Base-by-base conservation (phyloP, 2,329 filamentous ascomycete species). In the Fusarium poae region DNA sequence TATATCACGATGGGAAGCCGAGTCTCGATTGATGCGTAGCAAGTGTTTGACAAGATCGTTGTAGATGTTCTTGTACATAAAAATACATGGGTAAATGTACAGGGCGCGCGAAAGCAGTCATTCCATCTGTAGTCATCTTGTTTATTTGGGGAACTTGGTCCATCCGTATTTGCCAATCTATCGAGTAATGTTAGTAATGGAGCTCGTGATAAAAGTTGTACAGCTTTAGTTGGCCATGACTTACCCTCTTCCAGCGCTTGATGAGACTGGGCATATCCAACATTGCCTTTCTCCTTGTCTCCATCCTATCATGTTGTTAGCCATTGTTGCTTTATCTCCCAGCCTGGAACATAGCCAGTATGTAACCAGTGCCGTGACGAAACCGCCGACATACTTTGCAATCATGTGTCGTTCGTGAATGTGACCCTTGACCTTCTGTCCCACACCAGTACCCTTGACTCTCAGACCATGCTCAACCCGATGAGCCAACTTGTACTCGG, bases 391-490 rank as follows among this genome's bases (percentile, higher is more conserved):
- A 68, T 88, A 89, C 85, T 90, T 89, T 65, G 87, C 85, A 82
- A 92, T 90, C 83, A 97, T 84, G 75, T 91, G 91, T 78, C 96
- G 89, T 85, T 99, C 96, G 89, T 94, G 92, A 74, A 89, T 86
- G 81, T 97, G 95, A 80, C 96, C 96, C 91, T 98, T 99, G 79
- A 97, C 95, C 81, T 87, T 90, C 82, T 97, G 90, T 60, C 94
- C 95, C 72, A 93, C 89, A 85, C 96, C 95, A 2, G 95, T 98
- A 74, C 95, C 95, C 87, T 94, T 95, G 61, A 97, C 92, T 67
- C 90, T 86, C 79, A 97, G 78, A 50, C 94, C 95, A 69, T 91
- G 86, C 83, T 97, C 92, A 61, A 93, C 88, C 60, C 92, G 84
- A 78, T 89, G 87, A 75, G 88, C 85, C 75, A 94, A 86, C 79